phyloP scores from a whole-genome alignment of 139 green algal species.

The Tetratostichococcus sp. region DNA sequence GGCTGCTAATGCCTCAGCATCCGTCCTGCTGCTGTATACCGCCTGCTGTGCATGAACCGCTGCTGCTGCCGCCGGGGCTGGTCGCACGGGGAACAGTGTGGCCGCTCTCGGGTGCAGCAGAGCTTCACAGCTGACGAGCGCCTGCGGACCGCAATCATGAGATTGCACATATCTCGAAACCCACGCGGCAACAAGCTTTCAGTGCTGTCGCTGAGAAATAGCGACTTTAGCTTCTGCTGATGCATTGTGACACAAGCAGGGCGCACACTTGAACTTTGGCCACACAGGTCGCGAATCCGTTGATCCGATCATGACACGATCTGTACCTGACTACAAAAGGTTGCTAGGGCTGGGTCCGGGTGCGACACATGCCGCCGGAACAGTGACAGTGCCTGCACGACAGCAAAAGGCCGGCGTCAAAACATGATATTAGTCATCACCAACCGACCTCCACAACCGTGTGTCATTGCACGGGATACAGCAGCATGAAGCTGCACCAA shows the following conservation, averaged over 20 bases:
- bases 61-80: background rate
- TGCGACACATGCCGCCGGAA: background rate
- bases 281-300: no score
- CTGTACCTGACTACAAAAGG: background rate
- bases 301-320: no score
- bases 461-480: no score
- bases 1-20: background rate
- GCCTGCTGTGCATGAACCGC: background rate
- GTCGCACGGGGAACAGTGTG: background rate
- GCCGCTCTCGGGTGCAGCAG: constrained; percentile 37
- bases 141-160: background rate
- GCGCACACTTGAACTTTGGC: no score
- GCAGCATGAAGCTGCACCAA: no score
- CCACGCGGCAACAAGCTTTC: no score
- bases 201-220: no score
- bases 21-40: background rate
- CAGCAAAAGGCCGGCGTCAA: no score
- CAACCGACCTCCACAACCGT: no score
- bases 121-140: constrained; percentile 31
- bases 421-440: no score
- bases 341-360: background rate
- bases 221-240: no score
- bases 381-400: background rate
- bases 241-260: no score
- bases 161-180: background rate